Evolutionary conservation across 2,329 filamentous ascomycete species (phyloP), one percentile per base, ranked within the genome.

Genomic region (Fusarium illudens): DNA sequence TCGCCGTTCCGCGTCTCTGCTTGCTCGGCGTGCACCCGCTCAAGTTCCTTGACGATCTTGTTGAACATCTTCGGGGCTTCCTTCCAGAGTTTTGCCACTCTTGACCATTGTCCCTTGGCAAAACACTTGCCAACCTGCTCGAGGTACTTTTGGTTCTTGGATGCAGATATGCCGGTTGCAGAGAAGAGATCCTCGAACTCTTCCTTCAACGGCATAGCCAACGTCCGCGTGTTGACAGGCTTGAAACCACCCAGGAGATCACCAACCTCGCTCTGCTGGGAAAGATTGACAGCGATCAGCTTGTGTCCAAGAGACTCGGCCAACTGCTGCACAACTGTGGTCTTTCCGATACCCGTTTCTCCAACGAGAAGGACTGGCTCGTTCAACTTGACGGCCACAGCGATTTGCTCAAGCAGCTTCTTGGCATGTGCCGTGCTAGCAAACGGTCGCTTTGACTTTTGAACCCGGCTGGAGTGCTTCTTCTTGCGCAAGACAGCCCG

Each of bases 281-380:
- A 99, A 76, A 99, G 79, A 75, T 99, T 99, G 75, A 99, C 94
- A 3, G 94, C 93, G 0, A 94, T 92, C 12, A 99, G 86, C 73
- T 93, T 96, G 75, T 94, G 92, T 2, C 94, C 93, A 27, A 97
- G 85, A 4, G 91, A 87, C 60, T 92, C 90, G 0, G 96, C 94
- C 58, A 99, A 84, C 75, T 97, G 94, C 77, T 99, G 96, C 13
- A 99, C 90, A 25, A 96, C 92, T 0, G 96, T 97, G 0, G 96
- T 99, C 80, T 99, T 99, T 73, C 96, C 96, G 52, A 97, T 97
- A 82, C 96, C 96, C 8, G 96, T 99, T 81, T 99, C 96, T 75
- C 96, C 96, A n/a, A 99, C 96, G 27, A 99, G 87, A 17, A 99
- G 82, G 2, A 97, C 87, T 4, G 96, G 94, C 75, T 99, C 96